Percentiles rank a stretch among this genome's conserved stretches.
Evolutionary conservation across 768 basidiomycete species (phyloP).

Genomic region (Megacollybia marginata): DNA sequence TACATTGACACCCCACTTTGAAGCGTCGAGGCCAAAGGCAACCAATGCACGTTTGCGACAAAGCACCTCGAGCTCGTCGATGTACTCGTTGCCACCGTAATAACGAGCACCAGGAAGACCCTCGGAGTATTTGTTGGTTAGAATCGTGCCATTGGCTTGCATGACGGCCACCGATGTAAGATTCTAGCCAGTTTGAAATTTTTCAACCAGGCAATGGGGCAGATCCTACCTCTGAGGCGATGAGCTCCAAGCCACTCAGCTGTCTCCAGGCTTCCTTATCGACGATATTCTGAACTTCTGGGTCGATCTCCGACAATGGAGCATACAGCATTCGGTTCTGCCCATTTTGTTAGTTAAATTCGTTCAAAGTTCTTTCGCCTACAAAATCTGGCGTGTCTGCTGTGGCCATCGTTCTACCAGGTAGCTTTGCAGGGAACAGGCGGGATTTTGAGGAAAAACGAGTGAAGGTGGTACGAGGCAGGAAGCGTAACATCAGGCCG

Average conservation of each 20-base stretch:
- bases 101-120: conserved; percentile 97
- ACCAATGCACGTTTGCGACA: conserved; percentile 93
- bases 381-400: conserved; percentile 56
- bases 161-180: conserved; percentile 92
- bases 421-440: not conserved
- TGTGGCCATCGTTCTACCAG: conserved; percentile 48
- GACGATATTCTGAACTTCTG: conserved; percentile 94
- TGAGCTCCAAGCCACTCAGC: conserved; percentile 95
- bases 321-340: conserved; percentile 92
- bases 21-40: conserved; percentile 92
- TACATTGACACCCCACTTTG: conserved; percentile 97
- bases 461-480: not conserved
- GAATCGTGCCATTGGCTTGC: conserved; percentile 97
- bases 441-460: not conserved
- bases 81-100: conserved; percentile 97
- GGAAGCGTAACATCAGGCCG: no score
- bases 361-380: conserved; percentile 13
- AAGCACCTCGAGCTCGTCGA: conserved; percentile 92
- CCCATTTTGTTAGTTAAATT: conserved; percentile 2
- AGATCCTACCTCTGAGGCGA: conserved; percentile 85
- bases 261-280: conserved; percentile 99
- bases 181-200: conserved; percentile 47
- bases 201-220: no score
- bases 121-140: conserved; percentile 99
- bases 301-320: conserved; percentile 85